phyloP scores from a whole-genome alignment of 768 basidiomycete species.

The Trametes elegans region DNA sequence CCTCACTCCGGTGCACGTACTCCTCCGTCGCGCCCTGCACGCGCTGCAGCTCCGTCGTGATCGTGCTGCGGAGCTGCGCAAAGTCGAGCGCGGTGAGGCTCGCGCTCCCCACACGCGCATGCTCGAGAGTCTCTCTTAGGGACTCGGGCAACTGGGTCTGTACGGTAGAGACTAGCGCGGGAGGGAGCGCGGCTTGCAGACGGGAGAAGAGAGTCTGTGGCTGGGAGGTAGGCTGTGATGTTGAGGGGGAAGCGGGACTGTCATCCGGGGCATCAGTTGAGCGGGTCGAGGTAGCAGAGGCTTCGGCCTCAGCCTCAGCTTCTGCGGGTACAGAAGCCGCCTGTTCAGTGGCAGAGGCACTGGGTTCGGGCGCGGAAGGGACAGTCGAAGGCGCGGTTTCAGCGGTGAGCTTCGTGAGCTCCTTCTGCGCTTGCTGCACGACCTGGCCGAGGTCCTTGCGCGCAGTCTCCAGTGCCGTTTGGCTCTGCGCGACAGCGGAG shows the following conservation, averaged over 20 bases:
- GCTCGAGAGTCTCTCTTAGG: conserved; percentile 42
- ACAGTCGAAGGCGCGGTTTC: conserved; percentile 27
- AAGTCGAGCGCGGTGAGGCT: conserved; percentile 52
- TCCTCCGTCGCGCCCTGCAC: conserved; percentile 82
- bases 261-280: conserved; percentile 2
- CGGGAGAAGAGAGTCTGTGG: conserved; percentile 59
- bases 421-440: conserved; percentile 78
- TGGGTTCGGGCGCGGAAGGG: conserved; percentile 16
- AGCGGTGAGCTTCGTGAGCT: conserved; percentile 59
- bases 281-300: conserved; percentile 2
- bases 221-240: conserved; percentile 9
- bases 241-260: not conserved
- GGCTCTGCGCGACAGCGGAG: conserved; percentile 48
- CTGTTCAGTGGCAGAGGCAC: conserved; percentile 8
- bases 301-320: conserved; percentile 20
- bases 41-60: conserved; percentile 65
- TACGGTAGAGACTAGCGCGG: conserved; percentile 66
- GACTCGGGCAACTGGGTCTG: conserved; percentile 65
- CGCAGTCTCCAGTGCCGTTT: conserved; percentile 63
- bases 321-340: conserved; percentile 25
- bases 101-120: conserved; percentile 45
- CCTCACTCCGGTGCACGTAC: conserved; percentile 58
- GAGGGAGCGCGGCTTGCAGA: conserved; percentile 71
- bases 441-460: conserved; percentile 71
- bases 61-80: conserved; percentile 59